Conservation (phyloP, 2,329 filamentous ascomycete genomes). For the Cladosporium sp. region DNA sequence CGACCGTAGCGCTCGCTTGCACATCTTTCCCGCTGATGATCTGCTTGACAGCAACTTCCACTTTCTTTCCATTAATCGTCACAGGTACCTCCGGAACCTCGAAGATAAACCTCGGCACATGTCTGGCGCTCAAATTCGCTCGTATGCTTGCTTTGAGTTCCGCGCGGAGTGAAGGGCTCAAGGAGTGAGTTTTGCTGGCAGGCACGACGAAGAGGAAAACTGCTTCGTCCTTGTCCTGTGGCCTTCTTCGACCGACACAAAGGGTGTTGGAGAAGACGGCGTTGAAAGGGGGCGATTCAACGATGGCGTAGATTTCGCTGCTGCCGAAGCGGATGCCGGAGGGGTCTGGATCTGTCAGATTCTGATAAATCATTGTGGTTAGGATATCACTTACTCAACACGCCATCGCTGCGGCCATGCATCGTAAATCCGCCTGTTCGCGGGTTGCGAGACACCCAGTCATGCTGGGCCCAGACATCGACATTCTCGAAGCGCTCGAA, state of each 20-base stretch:
- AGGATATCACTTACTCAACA: conserved; percentile 32
- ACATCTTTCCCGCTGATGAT: conserved; percentile 37
- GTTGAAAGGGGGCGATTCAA: conserved; percentile 39
- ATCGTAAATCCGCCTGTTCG: conserved; percentile 40
- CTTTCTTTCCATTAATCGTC: conserved; percentile 47
- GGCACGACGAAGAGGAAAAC: conserved; percentile 41
- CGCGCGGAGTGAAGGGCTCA: conserved; percentile 24
- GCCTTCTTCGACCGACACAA: conserved; percentile 36
- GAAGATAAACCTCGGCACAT: conserved; percentile 41
- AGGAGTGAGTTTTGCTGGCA: conserved; percentile 20
- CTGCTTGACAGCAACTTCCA: conserved; percentile 43
- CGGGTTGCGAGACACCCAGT: conserved; percentile 43
- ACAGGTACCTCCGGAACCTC: conserved; percentile 38
- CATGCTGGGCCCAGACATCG: conserved; percentile 44
- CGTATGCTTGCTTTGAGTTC: conserved; percentile 27
- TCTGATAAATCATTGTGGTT: not conserved
- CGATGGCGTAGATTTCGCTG: conserved; percentile 46
- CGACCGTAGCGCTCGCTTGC: conserved; percentile 35
- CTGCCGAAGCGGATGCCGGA: conserved; percentile 46
- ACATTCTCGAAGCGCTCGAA: conserved; percentile 41
- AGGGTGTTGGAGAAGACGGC: conserved; percentile 34
- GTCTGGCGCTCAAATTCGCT: conserved; percentile 29
- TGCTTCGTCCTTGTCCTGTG: conserved; percentile 34
- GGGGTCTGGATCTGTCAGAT: conserved; percentile 32
- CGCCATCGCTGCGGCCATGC: conserved; percentile 44